Percentiles rank a stretch among this genome's conserved stretches.
Conservation (phyloP, 352 stramenopile species). For the Globisporangium heterothallicum region DNA sequence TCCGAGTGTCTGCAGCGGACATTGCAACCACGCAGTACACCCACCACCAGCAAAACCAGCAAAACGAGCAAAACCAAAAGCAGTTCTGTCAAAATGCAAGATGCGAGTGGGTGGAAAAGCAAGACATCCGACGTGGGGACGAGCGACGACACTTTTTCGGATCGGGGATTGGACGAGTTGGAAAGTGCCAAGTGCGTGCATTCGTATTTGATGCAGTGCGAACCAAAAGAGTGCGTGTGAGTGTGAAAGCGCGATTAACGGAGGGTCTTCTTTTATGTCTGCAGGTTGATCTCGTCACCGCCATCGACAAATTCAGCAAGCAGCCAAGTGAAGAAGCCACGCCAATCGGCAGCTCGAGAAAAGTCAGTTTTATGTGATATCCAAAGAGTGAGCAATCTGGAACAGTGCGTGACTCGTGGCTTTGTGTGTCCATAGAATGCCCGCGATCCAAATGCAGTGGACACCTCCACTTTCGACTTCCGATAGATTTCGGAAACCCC, state of each 20-base stretch:
- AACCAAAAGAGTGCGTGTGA: too few species aligned
- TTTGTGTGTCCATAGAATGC: constrained; percentile 29
- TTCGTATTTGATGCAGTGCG: too few species aligned
- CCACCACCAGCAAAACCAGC: neutral
- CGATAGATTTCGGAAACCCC: constrained; percentile 11
- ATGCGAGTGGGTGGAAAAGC: constrained; percentile 10
- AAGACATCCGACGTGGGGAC: constrained; percentile 10
- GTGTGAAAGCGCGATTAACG: too few species aligned
- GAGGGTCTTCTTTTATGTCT: too few species aligned
- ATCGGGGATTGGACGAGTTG: constrained; percentile 14
- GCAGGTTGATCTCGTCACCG: constrained; percentile 9
- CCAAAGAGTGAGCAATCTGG: neutral
- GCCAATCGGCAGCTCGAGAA: constrained; percentile 18
- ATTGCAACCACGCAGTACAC: constrained; percentile 4
- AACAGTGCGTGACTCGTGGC: neutral
- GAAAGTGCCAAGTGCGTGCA: constrained; percentile 12
- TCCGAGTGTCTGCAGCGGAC: constrained; percentile 12
- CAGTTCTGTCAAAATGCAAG: constrained; percentile 4
- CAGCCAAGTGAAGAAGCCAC: constrained; percentile 9
- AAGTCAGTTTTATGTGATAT: too few species aligned
- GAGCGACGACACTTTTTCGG: constrained; percentile 1
- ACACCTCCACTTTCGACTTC: constrained; percentile 21
- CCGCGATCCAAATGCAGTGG: constrained; percentile 64
- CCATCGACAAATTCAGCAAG: neutral
- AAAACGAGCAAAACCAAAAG: neutral